Conservation (phyloP, 495 filamentous ascomycete species). For the Cudoniella acicularis region DNA sequence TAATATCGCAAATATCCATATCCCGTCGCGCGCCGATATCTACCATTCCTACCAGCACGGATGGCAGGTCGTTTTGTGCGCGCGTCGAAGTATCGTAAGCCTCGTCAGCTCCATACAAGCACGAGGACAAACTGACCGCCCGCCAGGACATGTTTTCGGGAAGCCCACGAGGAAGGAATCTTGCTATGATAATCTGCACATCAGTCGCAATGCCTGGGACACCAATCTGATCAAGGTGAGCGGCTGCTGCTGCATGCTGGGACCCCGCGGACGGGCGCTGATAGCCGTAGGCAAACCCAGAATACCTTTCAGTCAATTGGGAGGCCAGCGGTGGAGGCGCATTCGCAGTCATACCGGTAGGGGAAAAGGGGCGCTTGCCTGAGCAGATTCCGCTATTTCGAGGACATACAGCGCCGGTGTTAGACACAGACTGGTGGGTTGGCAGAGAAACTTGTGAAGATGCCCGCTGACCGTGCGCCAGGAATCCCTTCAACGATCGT, state of each 20-base stretch:
- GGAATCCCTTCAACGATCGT: constrained; percentile 93
- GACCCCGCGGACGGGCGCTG: constrained; percentile 9
- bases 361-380: constrained; percentile 82
- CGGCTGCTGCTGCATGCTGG: not conserved
- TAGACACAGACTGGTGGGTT: constrained; percentile 96
- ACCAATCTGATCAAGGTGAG: constrained; percentile 93
- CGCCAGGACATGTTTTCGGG: constrained; percentile 93
- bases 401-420: constrained; percentile 89
- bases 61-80: constrained; percentile 99
- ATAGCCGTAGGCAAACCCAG: constrained; percentile 76
- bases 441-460: constrained; percentile 18
- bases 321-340: constrained; percentile 94
- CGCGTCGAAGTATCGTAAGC: constrained; percentile 97
- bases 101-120: constrained; percentile 2
- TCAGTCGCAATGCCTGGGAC: constrained; percentile 98
- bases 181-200: constrained; percentile 92
- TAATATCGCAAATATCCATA: constrained; percentile 10
- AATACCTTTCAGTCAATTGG: constrained; percentile 97
- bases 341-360: constrained; percentile 91
- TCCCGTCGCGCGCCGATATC: not conserved
- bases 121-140: constrained; percentile 20
- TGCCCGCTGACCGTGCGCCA: constrained; percentile 38
- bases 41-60: not conserved
- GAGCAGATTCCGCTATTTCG: constrained; percentile 93
- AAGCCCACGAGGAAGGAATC: constrained; percentile 85